These are phyloP conservation scores for Sclerotinia subarctica DNA, from an alignment of 2,329 filamentous ascomycete species.

Conservation along the genomic window DNA sequence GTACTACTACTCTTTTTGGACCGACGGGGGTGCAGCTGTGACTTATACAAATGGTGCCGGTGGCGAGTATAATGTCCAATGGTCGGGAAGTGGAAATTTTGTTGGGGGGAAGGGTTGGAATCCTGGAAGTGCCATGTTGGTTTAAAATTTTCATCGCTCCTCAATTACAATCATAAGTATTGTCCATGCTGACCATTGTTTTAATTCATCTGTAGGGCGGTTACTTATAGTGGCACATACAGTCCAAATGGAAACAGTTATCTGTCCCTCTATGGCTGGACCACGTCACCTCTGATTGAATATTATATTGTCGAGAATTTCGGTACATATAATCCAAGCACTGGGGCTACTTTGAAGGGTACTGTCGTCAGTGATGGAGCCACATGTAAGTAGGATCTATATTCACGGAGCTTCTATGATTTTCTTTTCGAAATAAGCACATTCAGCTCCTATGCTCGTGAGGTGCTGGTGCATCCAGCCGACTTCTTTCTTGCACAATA, in stretches of 20 bases:
- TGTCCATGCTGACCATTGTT: background rate
- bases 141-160: background rate
- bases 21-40: conserved; percentile 48
- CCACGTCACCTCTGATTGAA: conserved; percentile 29
- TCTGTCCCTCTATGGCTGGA: conserved; percentile 58
- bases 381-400: conserved; percentile 41
- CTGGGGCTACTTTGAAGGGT: conserved; percentile 48
- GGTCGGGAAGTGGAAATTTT: conserved; percentile 48
- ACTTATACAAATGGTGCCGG: conserved; percentile 53
- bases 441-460: background rate
- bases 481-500: too few species aligned
- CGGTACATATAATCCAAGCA: conserved; percentile 50
- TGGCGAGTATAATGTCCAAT: conserved; percentile 50
- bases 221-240: conserved; percentile 45
- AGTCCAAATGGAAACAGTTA: conserved; percentile 46
- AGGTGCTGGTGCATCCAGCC: too few species aligned
- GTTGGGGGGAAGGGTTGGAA: conserved; percentile 52
- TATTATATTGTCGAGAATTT: conserved; percentile 56
- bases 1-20: conserved; percentile 58
- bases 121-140: conserved; percentile 38
- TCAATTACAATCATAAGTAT: background rate
- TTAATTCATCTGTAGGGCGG: conserved; percentile 31
- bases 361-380: conserved; percentile 51
- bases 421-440: background rate
- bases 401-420: background rate